Conservation (phyloP, 192 early-diverging fungal species). For the Coemansia sp. region DNA sequence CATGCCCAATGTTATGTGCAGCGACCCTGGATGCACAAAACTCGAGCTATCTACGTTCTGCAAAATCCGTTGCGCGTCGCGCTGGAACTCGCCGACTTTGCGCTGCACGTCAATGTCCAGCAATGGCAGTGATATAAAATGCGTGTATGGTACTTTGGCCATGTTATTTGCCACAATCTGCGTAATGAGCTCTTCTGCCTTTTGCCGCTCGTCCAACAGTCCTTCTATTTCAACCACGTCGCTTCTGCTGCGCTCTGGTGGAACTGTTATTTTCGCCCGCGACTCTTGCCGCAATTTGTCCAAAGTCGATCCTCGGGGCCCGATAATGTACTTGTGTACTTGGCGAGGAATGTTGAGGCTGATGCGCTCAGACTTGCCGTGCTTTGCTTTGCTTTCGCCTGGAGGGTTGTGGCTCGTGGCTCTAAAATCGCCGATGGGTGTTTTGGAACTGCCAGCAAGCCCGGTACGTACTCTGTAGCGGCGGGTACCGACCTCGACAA, state of each 20-base stretch:
- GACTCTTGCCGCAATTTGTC: constrained; percentile 2
- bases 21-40: constrained; percentile 17
- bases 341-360: constrained; percentile 8
- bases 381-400: not conserved
- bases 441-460: not conserved
- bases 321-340: constrained; percentile 27
- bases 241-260: constrained; percentile 11
- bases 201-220: constrained; percentile 6
- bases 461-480: constrained; percentile 19
- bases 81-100: constrained; percentile 22
- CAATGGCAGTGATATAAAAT: constrained; percentile 42
- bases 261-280: constrained; percentile 24
- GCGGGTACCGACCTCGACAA: constrained; percentile 19
- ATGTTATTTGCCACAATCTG: constrained; percentile 16
- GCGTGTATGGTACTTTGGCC: constrained; percentile 30
- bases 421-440: not conserved
- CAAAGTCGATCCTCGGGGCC: constrained; percentile 1
- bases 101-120: constrained; percentile 24
- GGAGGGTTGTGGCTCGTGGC: not conserved
- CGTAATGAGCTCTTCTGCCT: constrained; percentile 15
- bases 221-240: constrained; percentile 28
- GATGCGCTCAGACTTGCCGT: not conserved
- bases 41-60: not conserved
- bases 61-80: not conserved
- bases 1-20: constrained; percentile 48